Base-by-base conservation (phyloP, 2,329 filamentous ascomycete species). In the Annulohypoxylon truncatum region DNA sequence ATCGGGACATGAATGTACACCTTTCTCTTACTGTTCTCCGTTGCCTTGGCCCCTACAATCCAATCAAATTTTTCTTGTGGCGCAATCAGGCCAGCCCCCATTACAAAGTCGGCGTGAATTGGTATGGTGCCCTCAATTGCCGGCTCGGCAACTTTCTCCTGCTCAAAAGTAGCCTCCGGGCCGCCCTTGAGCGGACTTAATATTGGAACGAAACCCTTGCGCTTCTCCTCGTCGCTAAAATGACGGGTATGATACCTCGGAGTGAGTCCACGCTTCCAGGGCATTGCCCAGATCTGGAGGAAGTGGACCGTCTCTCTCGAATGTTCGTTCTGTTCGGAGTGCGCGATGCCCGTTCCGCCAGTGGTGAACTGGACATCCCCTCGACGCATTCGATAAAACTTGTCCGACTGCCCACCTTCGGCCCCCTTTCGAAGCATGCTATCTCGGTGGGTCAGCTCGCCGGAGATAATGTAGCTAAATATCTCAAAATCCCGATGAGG, bases 341-440 rank as follows among this genome's bases (percentile, higher is more conserved):
- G 93, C 1, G 92, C 87, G 73, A 97, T 87, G 73, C 89, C 89
- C 4, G 88, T 93, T 58, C 93, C 93, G n/a, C 92, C 93, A 12
- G 90, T 94, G 8, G 93, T 97, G 79, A 96, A 97, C 75, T 97
- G 93, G 46, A 97, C 92, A 77, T 96, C 93, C 10, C 93, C 92
- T 35, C 92, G 84, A 74, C 87, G 86, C 83, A 97, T 90, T 31
- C 87, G 83, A 74, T 84, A 92, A 75, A 92, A 92, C 71, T 87
- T 83, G 76, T 92, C 88, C 9, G 85, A 84, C 68, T 82, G 80
- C 13, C 77, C 83, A 20, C 84, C 87, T 75, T 91, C 89, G 18
- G 82, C 79, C 47, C 88, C 88, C 79, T 90, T 92, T 78, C 87
- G 87, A 72, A 92, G 87, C 90, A 96, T 94, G 66, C 88, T 92